phyloP scores from a whole-genome alignment of 2,329 filamentous ascomycete genomes.

The Fusarium caatingaense region DNA sequence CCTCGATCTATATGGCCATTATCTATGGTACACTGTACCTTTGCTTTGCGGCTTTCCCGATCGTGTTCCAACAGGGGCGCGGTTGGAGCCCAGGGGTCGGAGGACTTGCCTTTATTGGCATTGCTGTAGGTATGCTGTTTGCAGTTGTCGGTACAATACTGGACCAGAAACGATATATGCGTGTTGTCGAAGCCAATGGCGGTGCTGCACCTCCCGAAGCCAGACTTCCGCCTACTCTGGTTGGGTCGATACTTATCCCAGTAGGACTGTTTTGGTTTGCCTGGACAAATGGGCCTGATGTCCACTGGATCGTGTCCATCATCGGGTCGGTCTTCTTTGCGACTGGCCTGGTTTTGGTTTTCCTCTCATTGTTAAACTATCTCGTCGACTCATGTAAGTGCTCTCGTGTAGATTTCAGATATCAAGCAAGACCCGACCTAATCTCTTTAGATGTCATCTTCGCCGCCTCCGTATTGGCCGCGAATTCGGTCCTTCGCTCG shows the following conservation, averaged over 20 bases:
- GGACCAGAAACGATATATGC: constrained; percentile 66
- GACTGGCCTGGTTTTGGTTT: constrained; percentile 70
- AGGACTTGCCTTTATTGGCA: constrained; percentile 72
- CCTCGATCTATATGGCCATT: constrained; percentile 73
- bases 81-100: constrained; percentile 70
- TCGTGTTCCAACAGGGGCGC: constrained; percentile 69
- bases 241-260: constrained; percentile 69
- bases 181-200: constrained; percentile 57
- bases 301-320: constrained; percentile 68
- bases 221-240: constrained; percentile 68
- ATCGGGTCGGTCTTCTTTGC: constrained; percentile 62
- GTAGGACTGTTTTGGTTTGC: constrained; percentile 74
- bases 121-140: constrained; percentile 71
- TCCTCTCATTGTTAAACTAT: constrained; percentile 74
- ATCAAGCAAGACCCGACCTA: constrained; percentile 12
- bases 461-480: constrained; percentile 79
- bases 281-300: constrained; percentile 67
- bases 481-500: constrained; percentile 77
- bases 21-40: constrained; percentile 67
- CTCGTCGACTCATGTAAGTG: constrained; percentile 69
- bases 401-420: background rate
- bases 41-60: constrained; percentile 66
- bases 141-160: constrained; percentile 64
- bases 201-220: constrained; percentile 73
- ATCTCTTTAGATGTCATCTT: constrained; percentile 70